Evolutionary conservation across 768 basidiomycete species (phyloP), one percentile per base, ranked within the genome.

Genomic region (Mycena kentingensis): DNA sequence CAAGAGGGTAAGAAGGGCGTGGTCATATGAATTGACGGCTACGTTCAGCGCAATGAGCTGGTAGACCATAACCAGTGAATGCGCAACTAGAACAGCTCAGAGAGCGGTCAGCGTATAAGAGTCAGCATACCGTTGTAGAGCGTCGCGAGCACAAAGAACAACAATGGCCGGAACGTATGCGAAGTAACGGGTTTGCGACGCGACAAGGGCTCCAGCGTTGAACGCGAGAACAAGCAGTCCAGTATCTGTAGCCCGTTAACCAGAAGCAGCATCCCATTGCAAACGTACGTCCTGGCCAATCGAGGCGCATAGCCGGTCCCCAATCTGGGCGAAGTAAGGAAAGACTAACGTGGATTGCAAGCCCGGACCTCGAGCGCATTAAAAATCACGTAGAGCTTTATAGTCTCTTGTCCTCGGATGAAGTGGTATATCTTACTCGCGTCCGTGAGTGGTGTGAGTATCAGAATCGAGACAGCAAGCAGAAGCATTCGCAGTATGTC

Each of bases 361-460:
- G 24, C 46, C 67, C 84, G 51, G 69, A 96, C 96, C 81, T 99
- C 97, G 6, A 99, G 78, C 11, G 94, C 95, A 68, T 98, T 98
- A 73, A 98, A 99, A 45, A 99, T 96, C 54, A 99, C 97, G 73
- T 98, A 98, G 43, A 99, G 72, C 73, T 98, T 99, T 74, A 99
- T 96, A 2, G 93, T 97, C 61, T 99, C 97, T 70, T 98, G 97
- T 0, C 95, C 96, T 19, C 97, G 85, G 49, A 99, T 98, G 15
- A 88, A 88, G 64, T 99, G 97, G 63, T 99, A 99, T 60, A 99
- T 96, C 74, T 95, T 94, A 70, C 93, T 96, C 10, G 93, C 90
- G 65, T 99, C 96, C 6, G 95, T 94, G 34, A 94, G 77, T 2
- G 89, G 86, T 28, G 85, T 78, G 4, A 98, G 76, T 19, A 95